Evolutionary conservation across 2,329 filamentous ascomycete species (phyloP), one percentile per base, ranked within the genome.

Genomic region (Daldinia eschscholtzii): DNA sequence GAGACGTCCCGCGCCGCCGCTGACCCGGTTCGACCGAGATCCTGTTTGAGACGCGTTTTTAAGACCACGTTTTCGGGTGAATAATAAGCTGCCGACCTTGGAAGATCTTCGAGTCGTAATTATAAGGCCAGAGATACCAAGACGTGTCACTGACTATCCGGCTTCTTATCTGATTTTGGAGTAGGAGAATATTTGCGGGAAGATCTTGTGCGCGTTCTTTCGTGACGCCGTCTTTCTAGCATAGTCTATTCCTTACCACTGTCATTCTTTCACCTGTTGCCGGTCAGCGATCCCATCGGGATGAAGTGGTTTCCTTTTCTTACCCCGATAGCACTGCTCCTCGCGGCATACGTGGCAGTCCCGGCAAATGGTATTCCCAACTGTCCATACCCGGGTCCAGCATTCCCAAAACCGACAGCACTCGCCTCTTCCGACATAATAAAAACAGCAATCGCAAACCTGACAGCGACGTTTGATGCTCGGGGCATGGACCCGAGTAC

Each of bases 381-480:
- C 60, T 81, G 79, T 48, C 79, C 79, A 0, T 80, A 77, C 12
- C 75, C 76, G 12, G 79, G 79, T 0, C 73, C 78, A 1, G 77
- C 73, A 6, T 80, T 79, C 61, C 76, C 78, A 6, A 78, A 79
- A 55, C 79, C 79, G 1, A 74, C 67, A 30, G 73, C 73, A 50
- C 72, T 80, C 18, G 72, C 73, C 1, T 70, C 72, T 3, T 78
- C 76, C 33, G 62, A 74, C 0, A 72, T 72, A 13, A 74, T 81
- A 20, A 72, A 74, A 42, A 64, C 74, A 6, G 78, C 76, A 6
- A 46, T 80, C 12, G 71, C 71, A 41, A 77, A 78, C 53, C 68
- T 80, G 2, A 80, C 78, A 1, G 70, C 73, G 3, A 73, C 73
- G 0, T 76, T 81, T 57, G 57, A 73, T 12, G 70, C 70, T 0